Evolutionary conservation across 1,284 basidiomycete genomes (phyloP).

Genomic region (Abortiporus biennis): DNA sequence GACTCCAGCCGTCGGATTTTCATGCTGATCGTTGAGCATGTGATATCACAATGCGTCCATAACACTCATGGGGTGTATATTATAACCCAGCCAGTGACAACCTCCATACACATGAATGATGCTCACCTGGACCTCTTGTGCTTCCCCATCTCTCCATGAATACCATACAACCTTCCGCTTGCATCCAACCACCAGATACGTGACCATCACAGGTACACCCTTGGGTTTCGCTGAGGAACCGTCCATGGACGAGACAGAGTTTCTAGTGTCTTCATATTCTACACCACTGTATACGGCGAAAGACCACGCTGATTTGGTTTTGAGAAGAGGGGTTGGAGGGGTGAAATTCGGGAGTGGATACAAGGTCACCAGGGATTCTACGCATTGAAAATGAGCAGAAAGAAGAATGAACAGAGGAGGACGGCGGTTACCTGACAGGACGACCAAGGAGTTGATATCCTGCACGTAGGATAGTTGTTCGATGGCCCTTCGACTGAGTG

Average conservation of each 20-base stretch:
- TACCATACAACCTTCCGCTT: conserved; percentile 82
- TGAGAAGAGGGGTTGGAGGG: conserved; percentile 65
- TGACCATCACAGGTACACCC: conserved; percentile 57
- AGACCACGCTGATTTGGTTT: conserved; percentile 76
- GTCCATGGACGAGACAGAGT: not conserved
- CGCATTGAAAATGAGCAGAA: conserved; percentile 10
- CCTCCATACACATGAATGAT: not conserved
- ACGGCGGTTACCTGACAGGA: conserved; percentile 67
- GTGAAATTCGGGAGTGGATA: conserved; percentile 60
- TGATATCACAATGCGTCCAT: too few species aligned
- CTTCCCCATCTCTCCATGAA: conserved; percentile 81
- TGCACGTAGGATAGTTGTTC: conserved; percentile 85
- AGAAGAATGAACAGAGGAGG: not conserved
- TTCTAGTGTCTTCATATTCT: conserved; percentile 29
- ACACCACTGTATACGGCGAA: conserved; percentile 71
- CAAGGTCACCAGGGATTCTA: conserved; percentile 60
- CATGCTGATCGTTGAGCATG: too few species aligned
- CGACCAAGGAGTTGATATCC: conserved; percentile 76
- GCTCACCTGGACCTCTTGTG: conserved; percentile 67
- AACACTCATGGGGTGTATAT: too few species aligned
- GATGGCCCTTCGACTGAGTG: conserved; percentile 52
- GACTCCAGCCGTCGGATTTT: too few species aligned
- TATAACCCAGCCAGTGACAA: too few species aligned
- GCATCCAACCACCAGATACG: conserved; percentile 81
- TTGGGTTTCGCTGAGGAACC: conserved; percentile 25